Evolutionary conservation across 2,329 filamentous ascomycete species (phyloP), one percentile per base, ranked within the genome.

Genomic region (Zymoseptoria crescenta): DNA sequence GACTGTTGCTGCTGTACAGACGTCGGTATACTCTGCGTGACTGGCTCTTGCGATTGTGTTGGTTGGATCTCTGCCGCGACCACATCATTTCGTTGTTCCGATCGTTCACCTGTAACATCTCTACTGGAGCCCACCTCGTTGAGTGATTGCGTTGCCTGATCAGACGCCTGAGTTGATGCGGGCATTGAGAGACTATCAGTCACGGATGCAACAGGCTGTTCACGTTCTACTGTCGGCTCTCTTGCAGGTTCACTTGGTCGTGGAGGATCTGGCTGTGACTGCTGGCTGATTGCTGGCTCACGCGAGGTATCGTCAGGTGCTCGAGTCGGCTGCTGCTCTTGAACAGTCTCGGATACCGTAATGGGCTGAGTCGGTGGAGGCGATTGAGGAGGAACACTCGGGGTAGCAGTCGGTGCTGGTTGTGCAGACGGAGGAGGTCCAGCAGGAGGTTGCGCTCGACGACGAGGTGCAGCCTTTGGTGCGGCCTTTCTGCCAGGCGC

Each of bases 401-500:
- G 55, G 4, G 48, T 48, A n/a, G 57, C 54, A 24, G 28, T 51
- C n/a, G 57, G 30, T 16, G 56, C 41, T 28, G 59, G 49, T 20
- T 58, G 51, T 9, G 61, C 53, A 52, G 64, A 60, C 24, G 64
- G 64, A 48, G 64, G 52, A 21, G 62, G 59, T 27, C 56, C 56
- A 21, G 51, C 30, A 2, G 59, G 56, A 13, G 59, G 50, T 55
- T 28, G 29, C 24, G 54, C 54, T 27, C 69, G 70, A 54, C 77
- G 74, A 29, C 77, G 72, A 55, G 78, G 75, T 49, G 73, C 72
- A 29, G 74, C 71, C 53, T 73, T 76, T 64, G 80, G 80, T 48
- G 79, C 79, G 4, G 79, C 75, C 66, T 77, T 78, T 65, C 77
- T 79, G 68, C 75, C 75, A 19, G 75, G 74, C 62, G 82, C 80